Evolutionary conservation across 2,329 filamentous ascomycete species (phyloP).

Genomic region (Nothophaeocryptopus gaeumannii): DNA sequence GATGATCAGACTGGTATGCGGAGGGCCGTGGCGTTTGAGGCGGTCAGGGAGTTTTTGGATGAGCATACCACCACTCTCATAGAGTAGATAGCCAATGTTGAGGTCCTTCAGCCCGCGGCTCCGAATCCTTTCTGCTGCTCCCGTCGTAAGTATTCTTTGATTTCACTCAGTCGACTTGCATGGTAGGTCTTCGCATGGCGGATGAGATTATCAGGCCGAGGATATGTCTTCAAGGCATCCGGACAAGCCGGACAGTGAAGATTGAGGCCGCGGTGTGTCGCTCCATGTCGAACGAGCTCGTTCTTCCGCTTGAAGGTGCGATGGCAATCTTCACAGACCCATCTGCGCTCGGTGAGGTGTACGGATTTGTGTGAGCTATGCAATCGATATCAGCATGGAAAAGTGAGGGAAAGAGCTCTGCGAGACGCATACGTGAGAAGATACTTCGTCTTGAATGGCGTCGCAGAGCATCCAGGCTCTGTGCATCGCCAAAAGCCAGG

Average conservation of each 20-base stretch:
- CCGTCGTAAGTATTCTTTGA: neutral
- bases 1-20: slow-evolving; percentile 53
- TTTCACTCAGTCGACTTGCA: neutral
- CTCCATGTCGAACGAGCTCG: neutral
- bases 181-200: neutral
- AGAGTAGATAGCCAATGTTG: neutral
- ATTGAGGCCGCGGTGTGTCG: no score
- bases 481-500: neutral
- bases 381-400: neutral
- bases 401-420: no score
- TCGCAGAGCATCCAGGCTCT: neutral
- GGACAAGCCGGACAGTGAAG: no score
- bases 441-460: neutral
- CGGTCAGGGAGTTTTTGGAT: slow-evolving; percentile 42
- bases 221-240: no score
- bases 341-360: neutral
- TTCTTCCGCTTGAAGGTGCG: neutral
- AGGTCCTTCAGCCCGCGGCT: neutral
- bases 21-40: slow-evolving; percentile 48
- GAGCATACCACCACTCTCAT: neutral
- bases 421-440: no score
- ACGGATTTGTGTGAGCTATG: neutral
- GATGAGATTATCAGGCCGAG: neutral
- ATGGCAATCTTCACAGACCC: neutral
- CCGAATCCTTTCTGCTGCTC: neutral